Percentiles rank a stretch among this genome's conserved stretches.
Conservation (phyloP, 768 basidiomycete genomes). For the Phaffia tasmanica region DNA sequence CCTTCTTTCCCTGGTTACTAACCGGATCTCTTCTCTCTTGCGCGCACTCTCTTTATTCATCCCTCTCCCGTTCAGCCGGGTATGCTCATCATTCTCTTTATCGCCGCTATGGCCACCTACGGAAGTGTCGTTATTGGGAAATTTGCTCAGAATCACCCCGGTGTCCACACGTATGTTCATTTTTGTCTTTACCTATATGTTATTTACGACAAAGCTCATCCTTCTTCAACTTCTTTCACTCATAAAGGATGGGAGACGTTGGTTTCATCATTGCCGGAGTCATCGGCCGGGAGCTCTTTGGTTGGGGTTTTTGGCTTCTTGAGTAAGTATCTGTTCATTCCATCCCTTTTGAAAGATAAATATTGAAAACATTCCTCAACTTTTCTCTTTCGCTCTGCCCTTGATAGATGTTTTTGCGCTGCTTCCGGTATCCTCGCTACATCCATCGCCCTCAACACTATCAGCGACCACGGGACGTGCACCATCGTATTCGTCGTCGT, state of each 20-base stretch:
- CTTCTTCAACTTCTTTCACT: too few species aligned
- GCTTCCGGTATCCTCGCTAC: constrained; percentile 28
- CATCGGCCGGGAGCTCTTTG: not conserved
- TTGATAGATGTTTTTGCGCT: not conserved
- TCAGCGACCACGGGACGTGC: constrained; percentile 19
- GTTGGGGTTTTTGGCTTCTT: not conserved
- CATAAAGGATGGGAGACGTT: not conserved
- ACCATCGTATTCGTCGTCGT: constrained; percentile 22
- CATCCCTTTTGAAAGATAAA: not conserved
- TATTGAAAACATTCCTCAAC: too few species aligned
- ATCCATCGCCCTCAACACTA: constrained; percentile 37
- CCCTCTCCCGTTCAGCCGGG: not conserved
- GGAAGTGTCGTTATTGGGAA: too few species aligned
- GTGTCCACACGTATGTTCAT: too few species aligned
- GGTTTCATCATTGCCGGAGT: constrained; percentile 5
- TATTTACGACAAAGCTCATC: too few species aligned
- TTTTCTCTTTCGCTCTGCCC: not conserved
- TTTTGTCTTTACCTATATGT: too few species aligned
- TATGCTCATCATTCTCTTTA: not conserved
- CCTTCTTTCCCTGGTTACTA: too few species aligned
- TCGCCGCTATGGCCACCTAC: not conserved
- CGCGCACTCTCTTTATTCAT: too few species aligned
- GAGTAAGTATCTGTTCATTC: not conserved
- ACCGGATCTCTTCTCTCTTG: too few species aligned
- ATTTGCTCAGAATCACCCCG: too few species aligned